Percentiles rank a stretch among this genome's conserved stretches.
phyloP scores from a whole-genome alignment of 305 asterid species.

The Solanum chacoense region DNA sequence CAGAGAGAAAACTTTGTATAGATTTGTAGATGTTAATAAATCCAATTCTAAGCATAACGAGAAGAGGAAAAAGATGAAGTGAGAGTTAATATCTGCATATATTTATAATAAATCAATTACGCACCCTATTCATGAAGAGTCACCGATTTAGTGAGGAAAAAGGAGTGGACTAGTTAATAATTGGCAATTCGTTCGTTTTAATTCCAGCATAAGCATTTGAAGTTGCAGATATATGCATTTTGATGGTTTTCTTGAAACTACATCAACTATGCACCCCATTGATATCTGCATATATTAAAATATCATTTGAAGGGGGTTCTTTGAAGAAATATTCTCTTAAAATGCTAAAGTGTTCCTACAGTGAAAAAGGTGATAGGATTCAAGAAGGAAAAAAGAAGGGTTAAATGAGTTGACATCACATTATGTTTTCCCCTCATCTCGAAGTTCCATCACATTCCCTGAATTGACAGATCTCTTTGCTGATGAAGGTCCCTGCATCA shows the following conservation, averaged over 20 bases:
- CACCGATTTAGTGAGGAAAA: neutral
- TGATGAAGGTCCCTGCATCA: neutral
- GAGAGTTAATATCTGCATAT: neutral
- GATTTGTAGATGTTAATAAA: neutral
- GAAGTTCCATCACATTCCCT: neutral
- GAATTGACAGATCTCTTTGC: neutral
- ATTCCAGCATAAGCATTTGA: neutral
- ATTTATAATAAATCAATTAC: neutral
- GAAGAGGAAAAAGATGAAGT: neutral
- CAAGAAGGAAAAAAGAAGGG: neutral
- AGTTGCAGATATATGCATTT: neutral
- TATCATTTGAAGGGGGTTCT: neutral
- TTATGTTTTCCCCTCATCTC: neutral
- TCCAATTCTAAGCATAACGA: neutral
- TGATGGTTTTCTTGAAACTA: neutral
- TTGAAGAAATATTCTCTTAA: neutral
- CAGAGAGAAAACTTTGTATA: neutral
- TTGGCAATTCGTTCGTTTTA: neutral
- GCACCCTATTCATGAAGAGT: neutral
- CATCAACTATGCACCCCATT: neutral
- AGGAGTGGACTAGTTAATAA: neutral
- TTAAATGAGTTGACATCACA: neutral
- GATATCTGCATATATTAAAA: neutral
- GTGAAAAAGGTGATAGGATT: neutral
- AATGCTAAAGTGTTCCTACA: neutral